These are phyloP conservation scores for Psilocybe tampanensis DNA, from an alignment of 768 basidiomycete genomes.

Conservation along the genomic window DNA sequence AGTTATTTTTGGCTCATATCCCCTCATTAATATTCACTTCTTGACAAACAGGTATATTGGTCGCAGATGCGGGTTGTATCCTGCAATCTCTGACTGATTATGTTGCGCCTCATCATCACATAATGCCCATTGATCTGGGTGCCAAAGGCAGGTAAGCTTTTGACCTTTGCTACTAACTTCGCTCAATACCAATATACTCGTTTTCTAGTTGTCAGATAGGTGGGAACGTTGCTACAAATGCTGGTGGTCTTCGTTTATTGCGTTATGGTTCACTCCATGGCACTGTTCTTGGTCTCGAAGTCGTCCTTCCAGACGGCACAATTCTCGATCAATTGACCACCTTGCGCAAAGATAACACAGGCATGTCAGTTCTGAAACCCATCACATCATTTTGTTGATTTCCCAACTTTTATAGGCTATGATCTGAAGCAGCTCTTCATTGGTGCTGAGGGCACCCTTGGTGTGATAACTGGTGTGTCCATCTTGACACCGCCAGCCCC, in stretches of 20 bases:
- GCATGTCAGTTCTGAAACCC: slow-evolving; percentile 39
- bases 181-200: slow-evolving; percentile 4
- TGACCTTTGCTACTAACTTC: background rate
- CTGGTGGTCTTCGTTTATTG: slow-evolving; percentile 92
- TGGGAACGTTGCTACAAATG: slow-evolving; percentile 96
- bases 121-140: slow-evolving; percentile 95
- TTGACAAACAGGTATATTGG: slow-evolving; percentile 68
- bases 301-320: slow-evolving; percentile 92
- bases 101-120: slow-evolving; percentile 85
- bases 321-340: slow-evolving; percentile 88
- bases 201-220: slow-evolving; percentile 88
- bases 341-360: slow-evolving; percentile 96
- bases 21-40: slow-evolving; percentile 12
- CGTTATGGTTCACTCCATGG: slow-evolving; percentile 96
- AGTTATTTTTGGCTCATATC: slow-evolving; percentile 6
- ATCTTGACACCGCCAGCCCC: slow-evolving; percentile 88
- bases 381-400: slow-evolving; percentile 3
- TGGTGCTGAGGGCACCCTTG: slow-evolving; percentile 95
- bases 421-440: slow-evolving; percentile 99
- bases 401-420: slow-evolving; percentile 76
- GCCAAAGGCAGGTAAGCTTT: slow-evolving; percentile 85
- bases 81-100: slow-evolving; percentile 87
- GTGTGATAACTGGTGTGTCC: slow-evolving; percentile 92
- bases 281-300: slow-evolving; percentile 92
- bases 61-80: slow-evolving; percentile 94